Percentiles rank a stretch among this genome's conserved stretches.
These are phyloP conservation scores for Huntiella savannae DNA, from an alignment of 2,329 filamentous ascomycete genomes.

Conservation along the genomic window DNA sequence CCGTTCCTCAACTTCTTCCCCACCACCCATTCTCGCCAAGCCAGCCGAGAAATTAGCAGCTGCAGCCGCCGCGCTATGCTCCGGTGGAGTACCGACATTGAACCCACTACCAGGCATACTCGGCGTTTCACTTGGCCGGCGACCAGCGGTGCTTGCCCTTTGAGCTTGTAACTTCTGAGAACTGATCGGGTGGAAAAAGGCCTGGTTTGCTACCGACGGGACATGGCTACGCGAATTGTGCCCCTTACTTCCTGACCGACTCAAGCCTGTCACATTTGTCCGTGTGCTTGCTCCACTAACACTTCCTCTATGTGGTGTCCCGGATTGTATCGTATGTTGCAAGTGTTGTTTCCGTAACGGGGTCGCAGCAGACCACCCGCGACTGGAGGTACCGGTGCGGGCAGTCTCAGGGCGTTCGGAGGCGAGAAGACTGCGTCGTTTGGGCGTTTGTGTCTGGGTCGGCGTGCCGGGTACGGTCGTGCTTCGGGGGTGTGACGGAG, in stretches of 20 bases:
- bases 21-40: slow-evolving; percentile 15
- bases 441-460: slow-evolving; percentile 16
- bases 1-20: slow-evolving; percentile 31
- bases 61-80: neutral
- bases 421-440: slow-evolving; percentile 21
- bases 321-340: slow-evolving; percentile 29
- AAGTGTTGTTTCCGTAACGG: slow-evolving; percentile 33
- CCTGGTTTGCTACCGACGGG: slow-evolving; percentile 69
- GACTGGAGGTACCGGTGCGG: slow-evolving; percentile 29
- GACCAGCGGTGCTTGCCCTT: slow-evolving; percentile 25
- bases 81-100: neutral
- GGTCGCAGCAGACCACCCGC: slow-evolving; percentile 34
- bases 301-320: slow-evolving; percentile 6
- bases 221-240: slow-evolving; percentile 60
- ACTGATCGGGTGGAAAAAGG: slow-evolving; percentile 93
- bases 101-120: slow-evolving; percentile 4
- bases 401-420: slow-evolving; percentile 36
- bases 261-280: slow-evolving; percentile 2
- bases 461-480: slow-evolving; percentile 6
- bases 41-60: slow-evolving; percentile 8
- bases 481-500: slow-evolving; percentile 2
- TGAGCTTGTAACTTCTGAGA: slow-evolving; percentile 87
- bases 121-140: slow-evolving; percentile 4
- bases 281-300: slow-evolving; percentile 7
- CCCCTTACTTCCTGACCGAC: slow-evolving; percentile 7